phyloP scores from a whole-genome alignment of 1,139 yeast species.

The Maudiozyma humilis region DNA sequence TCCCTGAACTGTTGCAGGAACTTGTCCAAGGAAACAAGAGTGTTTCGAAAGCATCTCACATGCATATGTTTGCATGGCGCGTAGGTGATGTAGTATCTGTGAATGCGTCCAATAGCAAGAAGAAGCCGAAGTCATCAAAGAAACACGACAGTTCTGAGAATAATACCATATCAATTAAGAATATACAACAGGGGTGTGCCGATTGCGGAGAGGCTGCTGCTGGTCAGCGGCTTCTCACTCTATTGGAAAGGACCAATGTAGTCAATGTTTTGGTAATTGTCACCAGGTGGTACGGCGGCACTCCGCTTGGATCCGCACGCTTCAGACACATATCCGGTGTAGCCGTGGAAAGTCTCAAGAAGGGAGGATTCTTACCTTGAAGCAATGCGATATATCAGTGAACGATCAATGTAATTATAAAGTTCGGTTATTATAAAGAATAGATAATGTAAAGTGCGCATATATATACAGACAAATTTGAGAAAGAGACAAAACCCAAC shows the following conservation, averaged over 20 bases:
- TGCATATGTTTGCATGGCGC: slow-evolving; percentile 63
- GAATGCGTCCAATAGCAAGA: slow-evolving; percentile 3
- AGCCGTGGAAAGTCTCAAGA: slow-evolving; percentile 38
- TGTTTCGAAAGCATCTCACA: slow-evolving; percentile 50
- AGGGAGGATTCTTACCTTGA: slow-evolving; percentile 19
- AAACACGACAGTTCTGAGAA: slow-evolving; percentile 7
- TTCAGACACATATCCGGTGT: slow-evolving; percentile 54
- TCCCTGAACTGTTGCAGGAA: slow-evolving; percentile 34
- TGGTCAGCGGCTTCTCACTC: slow-evolving; percentile 45
- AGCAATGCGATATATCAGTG: background rate
- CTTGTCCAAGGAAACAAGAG: slow-evolving; percentile 39
- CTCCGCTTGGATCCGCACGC: slow-evolving; percentile 54
- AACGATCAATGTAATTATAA: background rate
- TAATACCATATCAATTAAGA: slow-evolving; percentile 8
- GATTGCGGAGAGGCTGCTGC: slow-evolving; percentile 67
- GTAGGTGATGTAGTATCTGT: slow-evolving; percentile 31
- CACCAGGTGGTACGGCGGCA: slow-evolving; percentile 69
- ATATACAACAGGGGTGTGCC: slow-evolving; percentile 45
- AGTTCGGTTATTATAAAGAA: background rate
- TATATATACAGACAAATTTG: background rate
- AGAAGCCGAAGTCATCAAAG: slow-evolving; percentile 8
- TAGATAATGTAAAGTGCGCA: background rate
- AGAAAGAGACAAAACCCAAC: background rate
- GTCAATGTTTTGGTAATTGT: slow-evolving; percentile 52
- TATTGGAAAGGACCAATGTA: slow-evolving; percentile 41